Percentiles rank a stretch among this genome's conserved stretches.
These are phyloP conservation scores for Candida caryicola DNA, from an alignment of 805 yeast genomes.

Conservation along the genomic window DNA sequence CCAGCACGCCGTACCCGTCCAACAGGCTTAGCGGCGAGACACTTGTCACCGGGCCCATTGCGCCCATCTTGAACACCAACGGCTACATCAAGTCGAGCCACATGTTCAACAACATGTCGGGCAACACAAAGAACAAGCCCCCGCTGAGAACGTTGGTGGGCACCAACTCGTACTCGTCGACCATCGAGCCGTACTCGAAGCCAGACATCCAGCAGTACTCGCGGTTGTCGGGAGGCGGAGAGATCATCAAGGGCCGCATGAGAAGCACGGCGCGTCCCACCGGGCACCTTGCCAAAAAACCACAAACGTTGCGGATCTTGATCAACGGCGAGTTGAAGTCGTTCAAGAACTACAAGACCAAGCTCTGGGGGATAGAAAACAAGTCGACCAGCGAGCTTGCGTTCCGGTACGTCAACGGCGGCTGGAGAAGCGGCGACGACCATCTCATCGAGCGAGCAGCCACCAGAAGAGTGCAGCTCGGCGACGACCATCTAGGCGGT, in stretches of 20 bases:
- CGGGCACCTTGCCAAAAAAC: slow-evolving; percentile 34
- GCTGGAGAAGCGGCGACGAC: slow-evolving; percentile 78
- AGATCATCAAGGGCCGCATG: slow-evolving; percentile 55
- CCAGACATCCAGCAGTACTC: slow-evolving; percentile 24
- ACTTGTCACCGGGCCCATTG: slow-evolving; percentile 4
- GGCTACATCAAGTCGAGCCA: slow-evolving; percentile 37
- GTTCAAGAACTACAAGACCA: slow-evolving; percentile 64
- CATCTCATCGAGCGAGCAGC: slow-evolving; percentile 66
- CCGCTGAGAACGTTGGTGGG: slow-evolving; percentile 33
- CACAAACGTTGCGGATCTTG: slow-evolving; percentile 63
- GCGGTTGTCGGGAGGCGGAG: slow-evolving; percentile 34
- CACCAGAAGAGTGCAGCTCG: slow-evolving; percentile 7
- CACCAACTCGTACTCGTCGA: slow-evolving; percentile 34
- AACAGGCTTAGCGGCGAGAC: slow-evolving; percentile 22
- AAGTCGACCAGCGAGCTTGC: slow-evolving; percentile 62
- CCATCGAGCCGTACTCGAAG: slow-evolving; percentile 26
- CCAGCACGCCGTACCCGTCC: slow-evolving; percentile 20
- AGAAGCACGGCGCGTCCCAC: slow-evolving; percentile 54
- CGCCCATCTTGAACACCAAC: slow-evolving; percentile 10
- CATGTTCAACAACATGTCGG: slow-evolving; percentile 29
- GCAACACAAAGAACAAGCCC: slow-evolving; percentile 32
- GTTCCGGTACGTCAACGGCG: slow-evolving; percentile 56
- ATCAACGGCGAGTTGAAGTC: slow-evolving; percentile 56
- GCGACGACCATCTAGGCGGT: slow-evolving; percentile 8
- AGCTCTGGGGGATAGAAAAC: slow-evolving; percentile 86